These are phyloP conservation scores for Leptodermis oblonga DNA, from an alignment of 257 asterid species.

Conservation along the genomic window DNA sequence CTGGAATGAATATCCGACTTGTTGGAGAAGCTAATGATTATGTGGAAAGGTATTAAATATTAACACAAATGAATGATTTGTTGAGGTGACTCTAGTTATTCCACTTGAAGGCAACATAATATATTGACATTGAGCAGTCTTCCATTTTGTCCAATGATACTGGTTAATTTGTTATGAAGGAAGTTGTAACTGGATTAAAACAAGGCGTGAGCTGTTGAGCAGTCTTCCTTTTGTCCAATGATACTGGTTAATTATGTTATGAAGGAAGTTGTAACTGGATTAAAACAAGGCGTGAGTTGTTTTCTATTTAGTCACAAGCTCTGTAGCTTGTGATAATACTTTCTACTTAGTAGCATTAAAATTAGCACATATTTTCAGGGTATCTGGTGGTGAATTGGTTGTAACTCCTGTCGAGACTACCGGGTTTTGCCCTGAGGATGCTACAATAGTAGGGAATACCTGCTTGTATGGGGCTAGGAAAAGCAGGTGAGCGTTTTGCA, in stretches of 20 bases:
- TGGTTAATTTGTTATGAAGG: too few species aligned
- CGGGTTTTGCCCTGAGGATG: conserved; percentile 88
- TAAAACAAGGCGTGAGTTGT: background rate
- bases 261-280: conserved; percentile 1
- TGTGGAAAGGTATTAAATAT: conserved; percentile 72
- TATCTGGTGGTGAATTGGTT: conserved; percentile 93
- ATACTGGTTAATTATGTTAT: background rate
- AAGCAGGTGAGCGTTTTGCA: conserved; percentile 96
- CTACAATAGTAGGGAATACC: conserved; percentile 92
- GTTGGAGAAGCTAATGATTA: conserved; percentile 97
- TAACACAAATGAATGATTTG: background rate
- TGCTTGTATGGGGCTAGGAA: conserved; percentile 97
- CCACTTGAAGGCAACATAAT: background rate
- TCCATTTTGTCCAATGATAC: too few species aligned
- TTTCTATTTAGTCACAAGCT: background rate
- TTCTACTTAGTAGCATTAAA: conserved; percentile 17
- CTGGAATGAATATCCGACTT: conserved; percentile 95
- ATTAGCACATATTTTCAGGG: conserved; percentile 46
- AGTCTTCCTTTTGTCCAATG: background rate
- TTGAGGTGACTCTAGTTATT: background rate
- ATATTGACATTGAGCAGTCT: background rate
- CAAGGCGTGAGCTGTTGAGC: too few species aligned
- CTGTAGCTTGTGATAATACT: background rate
- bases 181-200: too few species aligned
- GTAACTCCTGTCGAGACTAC: conserved; percentile 70